Base-by-base conservation (phyloP, 495 filamentous ascomycete species). In the Neurospora sp. region DNA sequence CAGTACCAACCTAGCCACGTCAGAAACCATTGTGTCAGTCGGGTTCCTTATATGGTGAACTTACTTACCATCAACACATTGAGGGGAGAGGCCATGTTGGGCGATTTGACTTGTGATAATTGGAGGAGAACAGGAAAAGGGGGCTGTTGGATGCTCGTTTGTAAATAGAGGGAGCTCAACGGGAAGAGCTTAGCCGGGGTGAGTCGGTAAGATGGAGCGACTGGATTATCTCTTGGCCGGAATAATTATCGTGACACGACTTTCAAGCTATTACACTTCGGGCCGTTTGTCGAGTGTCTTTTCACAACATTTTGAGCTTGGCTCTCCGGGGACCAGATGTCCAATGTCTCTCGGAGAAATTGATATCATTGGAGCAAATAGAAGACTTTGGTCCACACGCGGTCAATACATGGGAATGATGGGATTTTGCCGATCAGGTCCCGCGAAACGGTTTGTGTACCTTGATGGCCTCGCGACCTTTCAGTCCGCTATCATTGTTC, bases 41-140 rank as follows among this genome's bases (percentile, higher is more conserved):
- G 59, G 74, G 20, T 22, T 39, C 65, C 8, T 39, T 22, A 31
- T 40, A 39, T 59, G 65, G 59, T 40, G 42, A 71, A 75, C 84
- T 76, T 81, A 75, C 84, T 76, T 81, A 92, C 92, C 94, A 97
- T 97, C 81, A 95, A 87, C 72, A 97, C 93, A 81, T 91, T 92
- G 53, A 94, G 88, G 78, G 53, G 53, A 65, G 53, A 65, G 12
- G 53, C 53, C 53, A 65, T 65, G 53, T 35, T 65, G 53, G 53
- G 53, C 53, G 16, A 35, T 2, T 65, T 35, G 53, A 35, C 27
- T 27, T 27, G 20, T 7, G 53, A 16, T 27, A 18, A 35, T 61
- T 61, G 22, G 53, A 35, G 22, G 53, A 35, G 12, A 18, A 3
- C 6, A 61, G 53, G 53, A 42, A 16, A 42, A 42, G 40, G 14